Evolutionary conservation across 192 early-diverging fungal genomes (phyloP), one percentile per base, ranked within the genome.

Genomic region (Spizellomyces sp.): DNA sequence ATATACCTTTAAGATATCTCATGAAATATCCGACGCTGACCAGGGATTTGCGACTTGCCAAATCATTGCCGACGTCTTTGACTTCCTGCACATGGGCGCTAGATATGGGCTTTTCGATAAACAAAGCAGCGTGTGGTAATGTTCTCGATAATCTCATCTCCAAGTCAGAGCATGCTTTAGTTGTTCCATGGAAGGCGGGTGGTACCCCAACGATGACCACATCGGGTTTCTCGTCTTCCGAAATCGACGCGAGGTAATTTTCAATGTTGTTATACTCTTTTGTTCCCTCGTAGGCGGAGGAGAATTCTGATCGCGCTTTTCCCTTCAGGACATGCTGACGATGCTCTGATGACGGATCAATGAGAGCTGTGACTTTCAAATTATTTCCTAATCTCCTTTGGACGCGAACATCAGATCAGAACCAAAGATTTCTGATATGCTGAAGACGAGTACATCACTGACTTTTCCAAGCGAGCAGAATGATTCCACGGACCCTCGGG

Each of bases 401-500:
- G 21, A 41, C n/a, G 27, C 19, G 21, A 27, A 41, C 27, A 36
- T 36, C 3, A 36, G 27, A 36, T 22, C 59, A 61, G 59, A 2
- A 12, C 12, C n/a, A n/a, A 54, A 54, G 1, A 54, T n/a, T 54
- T 19, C 50, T 54, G 2, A 54, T 54, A 19, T n/a, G 17, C 12
- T 54, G 1, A 54, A 12, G 50, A 54, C 50, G 12, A 55, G 52
- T 41, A 1, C 12, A 61, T 27, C 4, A 61, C 50, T 54, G 12
- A 61, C 59, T 48, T 65, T 65, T 65, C 64, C 5, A 65, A 47
- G 15, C 64, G 64, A n/a, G 17, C 64, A 43, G 64, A 65, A 65
- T 65, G 64, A 46, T 65, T 65, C 64, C 64, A 65, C 15, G 64
- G 64, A 6, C 64, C 64, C 15, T 65, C 64, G 15, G 64, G 42